These are phyloP conservation scores for Camptophora hylomeconis DNA, from an alignment of 2,329 filamentous ascomycete genomes.

Conservation along the genomic window DNA sequence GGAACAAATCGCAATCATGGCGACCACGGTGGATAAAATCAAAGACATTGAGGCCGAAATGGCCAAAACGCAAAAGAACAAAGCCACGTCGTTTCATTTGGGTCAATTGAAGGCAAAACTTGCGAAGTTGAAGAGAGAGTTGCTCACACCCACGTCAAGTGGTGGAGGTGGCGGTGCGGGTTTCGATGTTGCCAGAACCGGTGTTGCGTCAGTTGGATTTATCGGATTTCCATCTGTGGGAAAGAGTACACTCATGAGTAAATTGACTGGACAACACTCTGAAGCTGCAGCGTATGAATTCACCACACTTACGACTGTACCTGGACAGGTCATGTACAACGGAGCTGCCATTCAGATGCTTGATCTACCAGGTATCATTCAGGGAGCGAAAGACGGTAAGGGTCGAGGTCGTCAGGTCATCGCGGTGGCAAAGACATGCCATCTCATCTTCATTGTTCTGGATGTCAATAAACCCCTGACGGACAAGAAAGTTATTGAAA, in stretches of 20 bases:
- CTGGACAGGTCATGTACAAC: constrained; percentile 91
- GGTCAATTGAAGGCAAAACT: constrained; percentile 95
- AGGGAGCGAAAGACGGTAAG: constrained; percentile 95
- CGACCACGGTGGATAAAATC: constrained; percentile 98
- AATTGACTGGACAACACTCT: constrained; percentile 87
- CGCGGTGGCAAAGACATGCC: constrained; percentile 95
- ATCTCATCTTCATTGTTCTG: constrained; percentile 95
- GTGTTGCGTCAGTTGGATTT: constrained; percentile 93
- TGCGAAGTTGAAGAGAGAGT: constrained; percentile 91
- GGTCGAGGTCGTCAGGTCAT: constrained; percentile 97
- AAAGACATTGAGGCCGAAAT: constrained; percentile 97
- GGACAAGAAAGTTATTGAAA: constrained; percentile 91
- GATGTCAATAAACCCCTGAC: constrained; percentile 98
- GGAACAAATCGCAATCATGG: no score
- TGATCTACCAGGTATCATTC: constrained; percentile 95
- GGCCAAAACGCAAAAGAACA: constrained; percentile 95
- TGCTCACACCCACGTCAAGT: constrained; percentile 67
- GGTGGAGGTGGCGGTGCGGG: constrained; percentile 77
- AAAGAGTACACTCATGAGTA: constrained; percentile 95
- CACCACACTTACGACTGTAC: constrained; percentile 93
- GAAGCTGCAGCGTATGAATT: constrained; percentile 98
- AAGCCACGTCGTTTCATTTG: constrained; percentile 84
- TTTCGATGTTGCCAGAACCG: constrained; percentile 95
- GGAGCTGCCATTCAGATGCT: constrained; percentile 97
- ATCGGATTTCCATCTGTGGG: constrained; percentile 97